These are phyloP conservation scores for Pistacia atlantica DNA, from an alignment of 345 rosid genomes.

Conservation along the genomic window DNA sequence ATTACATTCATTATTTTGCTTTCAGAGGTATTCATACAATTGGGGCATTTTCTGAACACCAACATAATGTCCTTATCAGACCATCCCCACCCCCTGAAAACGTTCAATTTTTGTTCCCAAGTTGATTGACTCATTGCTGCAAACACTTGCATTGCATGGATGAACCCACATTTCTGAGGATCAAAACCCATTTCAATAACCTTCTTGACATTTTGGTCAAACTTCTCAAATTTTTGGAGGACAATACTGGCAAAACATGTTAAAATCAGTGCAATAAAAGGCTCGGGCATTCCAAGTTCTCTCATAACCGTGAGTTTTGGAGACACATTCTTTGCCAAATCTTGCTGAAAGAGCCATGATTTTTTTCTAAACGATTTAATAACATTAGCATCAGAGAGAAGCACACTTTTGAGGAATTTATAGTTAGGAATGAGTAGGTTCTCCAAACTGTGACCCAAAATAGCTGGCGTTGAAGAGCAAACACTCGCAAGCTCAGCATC, in stretches of 20 bases:
- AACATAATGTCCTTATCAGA: too few relatives aligned
- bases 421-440: slow-evolving; percentile 1
- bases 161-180: slow-evolving; percentile 13
- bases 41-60: too few relatives aligned
- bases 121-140: too few relatives aligned
- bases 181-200: slow-evolving; percentile 34
- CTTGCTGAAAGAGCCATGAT: background rate
- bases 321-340: slow-evolving; percentile 21
- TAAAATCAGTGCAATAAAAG: slow-evolving; percentile 16
- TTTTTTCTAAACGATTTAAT: background rate
- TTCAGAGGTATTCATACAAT: too few relatives aligned
- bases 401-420: background rate
- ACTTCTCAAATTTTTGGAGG: background rate
- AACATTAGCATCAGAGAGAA: background rate
- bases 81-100: too few relatives aligned
- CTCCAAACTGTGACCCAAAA: slow-evolving; percentile 11
- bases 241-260: slow-evolving; percentile 17
- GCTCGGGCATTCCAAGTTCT: slow-evolving; percentile 23
- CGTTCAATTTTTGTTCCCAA: too few relatives aligned
- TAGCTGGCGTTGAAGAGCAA: background rate
- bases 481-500: background rate
- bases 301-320: slow-evolving; percentile 18
- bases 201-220: slow-evolving; percentile 21
- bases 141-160: too few relatives aligned
- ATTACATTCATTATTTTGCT: too few relatives aligned